A percentile compares a stretch with the other conserved stretches of the same genome.
Evolutionary conservation across 2,329 filamentous ascomycete genomes (phyloP).

Genomic region (Ophiostoma sp.): DNA sequence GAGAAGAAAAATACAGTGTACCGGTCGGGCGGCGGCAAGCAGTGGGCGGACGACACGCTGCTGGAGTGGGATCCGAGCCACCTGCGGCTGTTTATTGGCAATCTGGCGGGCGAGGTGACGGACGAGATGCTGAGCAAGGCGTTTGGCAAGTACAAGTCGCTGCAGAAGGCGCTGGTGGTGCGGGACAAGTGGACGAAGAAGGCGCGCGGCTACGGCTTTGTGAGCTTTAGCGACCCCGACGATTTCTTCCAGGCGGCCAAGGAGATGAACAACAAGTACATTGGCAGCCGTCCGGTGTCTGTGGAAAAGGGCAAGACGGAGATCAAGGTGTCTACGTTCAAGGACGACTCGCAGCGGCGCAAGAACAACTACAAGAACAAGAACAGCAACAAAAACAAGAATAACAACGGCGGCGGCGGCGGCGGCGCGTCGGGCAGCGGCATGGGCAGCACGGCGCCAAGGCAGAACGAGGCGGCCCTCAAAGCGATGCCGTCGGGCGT

Average conservation of each 20-base stretch:
- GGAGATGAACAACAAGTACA: slow-evolving; percentile 99
- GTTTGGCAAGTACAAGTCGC: slow-evolving; percentile 78
- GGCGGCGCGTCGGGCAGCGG: slow-evolving; percentile 30
- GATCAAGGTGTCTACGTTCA: slow-evolving; percentile 69
- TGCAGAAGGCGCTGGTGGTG: slow-evolving; percentile 89
- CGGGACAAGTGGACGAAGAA: slow-evolving; percentile 95
- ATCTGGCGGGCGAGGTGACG: slow-evolving; percentile 93
- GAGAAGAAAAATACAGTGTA: slow-evolving; percentile 80
- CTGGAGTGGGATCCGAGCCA: slow-evolving; percentile 96
- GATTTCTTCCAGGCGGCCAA: slow-evolving; percentile 94
- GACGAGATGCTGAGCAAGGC: slow-evolving; percentile 94
- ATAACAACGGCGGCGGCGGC: slow-evolving; percentile 38
- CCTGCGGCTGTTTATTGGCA: slow-evolving; percentile 91
- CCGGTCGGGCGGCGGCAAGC: slow-evolving; percentile 82
- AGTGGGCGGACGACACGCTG: slow-evolving; percentile 81
- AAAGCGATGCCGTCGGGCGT: slow-evolving; percentile 51
- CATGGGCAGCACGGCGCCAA: slow-evolving; percentile 31
- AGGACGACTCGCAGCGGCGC: slow-evolving; percentile 47
- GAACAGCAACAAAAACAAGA: slow-evolving; percentile 37
- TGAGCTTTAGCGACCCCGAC: slow-evolving; percentile 90
- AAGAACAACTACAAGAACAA: slow-evolving; percentile 39
- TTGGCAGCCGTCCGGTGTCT: slow-evolving; percentile 89
- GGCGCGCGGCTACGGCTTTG: slow-evolving; percentile 93
- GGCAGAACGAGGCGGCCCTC: slow-evolving; percentile 45
- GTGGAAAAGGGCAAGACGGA: slow-evolving; percentile 87